Percentiles rank a stretch among this genome's conserved stretches.
Evolutionary conservation across 1,139 yeast genomes (phyloP).

Genomic region (Lodderomyces metapsilosis): DNA sequence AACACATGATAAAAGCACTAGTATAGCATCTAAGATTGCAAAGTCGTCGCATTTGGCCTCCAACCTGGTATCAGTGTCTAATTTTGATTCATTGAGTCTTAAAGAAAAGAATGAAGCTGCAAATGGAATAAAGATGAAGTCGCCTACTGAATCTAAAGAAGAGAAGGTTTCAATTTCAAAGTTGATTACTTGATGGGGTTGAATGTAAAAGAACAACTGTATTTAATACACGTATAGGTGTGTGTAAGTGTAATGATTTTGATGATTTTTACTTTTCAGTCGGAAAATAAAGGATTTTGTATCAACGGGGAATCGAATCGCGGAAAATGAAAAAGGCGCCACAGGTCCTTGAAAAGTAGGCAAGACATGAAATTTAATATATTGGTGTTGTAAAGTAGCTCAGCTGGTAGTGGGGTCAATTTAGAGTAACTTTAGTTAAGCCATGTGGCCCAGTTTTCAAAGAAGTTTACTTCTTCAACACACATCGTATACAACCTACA

Average conservation of each 20-base stretch:
- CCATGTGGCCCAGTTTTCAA: too few relatives aligned
- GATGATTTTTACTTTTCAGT: too few relatives aligned
- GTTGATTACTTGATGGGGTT: slow-evolving; percentile 9
- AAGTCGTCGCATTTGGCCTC: neutral
- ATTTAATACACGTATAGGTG: too few relatives aligned
- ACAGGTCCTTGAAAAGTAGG: neutral
- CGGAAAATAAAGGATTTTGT: too few relatives aligned
- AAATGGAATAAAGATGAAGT: neutral
- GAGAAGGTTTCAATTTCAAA: slow-evolving; percentile 17
- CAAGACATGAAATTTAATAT: neutral
- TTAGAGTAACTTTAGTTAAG: neutral
- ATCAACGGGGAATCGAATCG: neutral
- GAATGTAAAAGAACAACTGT: too few relatives aligned
- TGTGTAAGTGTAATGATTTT: too few relatives aligned
- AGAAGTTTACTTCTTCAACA: too few relatives aligned
- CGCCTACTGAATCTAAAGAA: slow-evolving; percentile 7
- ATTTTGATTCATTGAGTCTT: slow-evolving; percentile 9
- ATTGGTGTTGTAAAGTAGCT: neutral
- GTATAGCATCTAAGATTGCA: too few relatives aligned
- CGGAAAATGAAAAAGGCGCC: slow-evolving; percentile 1
- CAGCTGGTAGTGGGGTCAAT: neutral
- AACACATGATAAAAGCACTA: too few relatives aligned
- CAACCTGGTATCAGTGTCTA: slow-evolving; percentile 6
- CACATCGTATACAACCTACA: too few relatives aligned
- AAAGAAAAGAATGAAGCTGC: slow-evolving; percentile 3